Evolutionary conservation across 495 filamentous ascomycete species (phyloP), one percentile per base, ranked within the genome.

Genomic region (Penicillium pulvis): DNA sequence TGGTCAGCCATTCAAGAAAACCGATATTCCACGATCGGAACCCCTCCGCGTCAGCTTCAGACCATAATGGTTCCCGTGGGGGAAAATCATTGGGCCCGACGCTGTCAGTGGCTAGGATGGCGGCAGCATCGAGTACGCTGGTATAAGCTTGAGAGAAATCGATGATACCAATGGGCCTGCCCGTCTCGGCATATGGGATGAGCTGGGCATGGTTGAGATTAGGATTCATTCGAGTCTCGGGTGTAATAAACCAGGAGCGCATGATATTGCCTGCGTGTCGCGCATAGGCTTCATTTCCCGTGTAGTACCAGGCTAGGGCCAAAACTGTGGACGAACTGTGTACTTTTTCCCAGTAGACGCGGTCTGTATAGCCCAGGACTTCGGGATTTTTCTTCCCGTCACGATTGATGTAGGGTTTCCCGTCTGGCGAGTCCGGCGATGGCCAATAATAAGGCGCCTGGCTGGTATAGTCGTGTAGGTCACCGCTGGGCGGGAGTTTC

Each of bases 171-270:
- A 54, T 54, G 14, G 12, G 14, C 10, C 35, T 12, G 12, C 35
- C 35, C 4, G 49, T 52, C 12, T 52, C 23, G 16, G 49, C 49
- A 23, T 35, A n/a, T 7, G 49, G 49, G 30, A 52, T 52, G 2
- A 52, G 26, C 49, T 52, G 49, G 28, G 49, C 49, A 39, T 52
- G 49, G n/a, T 39, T 35, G 49, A 52, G 49, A 30, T 52, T 52
- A 4, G 49, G 49, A 16, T 52, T 52, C 49, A 52, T 52, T 2
- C 28, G 28, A 12, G 49, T 52, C 49, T 52, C 28, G 6, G 49
- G 28, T 6, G 12, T 19, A 1, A 52, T n/a, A 16, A 52, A 52
- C 49, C 49, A 52, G 4, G 49, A 16, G 16, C 49, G 49, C 26
- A 52, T 4, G 31, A 52, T 52, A 3, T 52, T 10, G 10, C 28